Conservation (phyloP, 208 protist genomes). For the Wallacemonas rigidus region DNA sequence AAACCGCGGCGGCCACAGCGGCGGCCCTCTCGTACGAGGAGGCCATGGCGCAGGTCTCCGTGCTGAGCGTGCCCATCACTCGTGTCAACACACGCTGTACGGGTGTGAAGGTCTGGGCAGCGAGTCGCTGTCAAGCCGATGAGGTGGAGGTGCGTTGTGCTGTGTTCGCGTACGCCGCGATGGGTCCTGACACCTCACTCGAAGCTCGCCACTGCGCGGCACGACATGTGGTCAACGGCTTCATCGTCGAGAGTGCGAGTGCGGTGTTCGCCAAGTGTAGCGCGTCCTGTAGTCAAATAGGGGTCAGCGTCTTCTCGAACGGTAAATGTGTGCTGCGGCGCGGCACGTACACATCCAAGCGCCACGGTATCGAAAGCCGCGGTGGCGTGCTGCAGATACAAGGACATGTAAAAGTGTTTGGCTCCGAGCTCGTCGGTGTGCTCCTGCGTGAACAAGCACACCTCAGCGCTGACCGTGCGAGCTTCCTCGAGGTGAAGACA, state of each 20-base stretch:
- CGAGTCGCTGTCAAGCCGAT: constrained; percentile 44
- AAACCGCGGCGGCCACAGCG: too few species aligned
- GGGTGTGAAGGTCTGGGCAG: constrained; percentile 74
- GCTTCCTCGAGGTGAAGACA: constrained; percentile 54
- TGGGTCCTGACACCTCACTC: constrained; percentile 56
- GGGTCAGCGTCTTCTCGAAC: constrained; percentile 66
- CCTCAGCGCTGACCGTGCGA: constrained; percentile 38
- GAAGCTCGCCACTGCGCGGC: constrained; percentile 56
- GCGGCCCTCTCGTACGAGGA: background rate
- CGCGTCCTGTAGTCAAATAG: constrained; percentile 55
- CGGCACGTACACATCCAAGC: constrained; percentile 59
- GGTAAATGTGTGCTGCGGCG: constrained; percentile 53
- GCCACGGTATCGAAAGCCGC: constrained; percentile 59
- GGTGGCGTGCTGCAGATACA: constrained; percentile 59
- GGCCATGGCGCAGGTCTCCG: background rate
- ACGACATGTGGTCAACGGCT: constrained; percentile 72
- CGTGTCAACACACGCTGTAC: constrained; percentile 23
- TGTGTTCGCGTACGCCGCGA: constrained; percentile 68
- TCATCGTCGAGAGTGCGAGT: constrained; percentile 59
- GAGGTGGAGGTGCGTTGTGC: constrained; percentile 57
- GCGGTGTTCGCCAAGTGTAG: constrained; percentile 57
- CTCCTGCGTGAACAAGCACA: constrained; percentile 54
- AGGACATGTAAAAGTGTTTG: constrained; percentile 66
- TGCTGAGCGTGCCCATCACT: constrained; percentile 15
- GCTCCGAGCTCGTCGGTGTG: constrained; percentile 60